Conservation (phyloP, 1,284 basidiomycete species). For the Kwoniella shivajii region DNA sequence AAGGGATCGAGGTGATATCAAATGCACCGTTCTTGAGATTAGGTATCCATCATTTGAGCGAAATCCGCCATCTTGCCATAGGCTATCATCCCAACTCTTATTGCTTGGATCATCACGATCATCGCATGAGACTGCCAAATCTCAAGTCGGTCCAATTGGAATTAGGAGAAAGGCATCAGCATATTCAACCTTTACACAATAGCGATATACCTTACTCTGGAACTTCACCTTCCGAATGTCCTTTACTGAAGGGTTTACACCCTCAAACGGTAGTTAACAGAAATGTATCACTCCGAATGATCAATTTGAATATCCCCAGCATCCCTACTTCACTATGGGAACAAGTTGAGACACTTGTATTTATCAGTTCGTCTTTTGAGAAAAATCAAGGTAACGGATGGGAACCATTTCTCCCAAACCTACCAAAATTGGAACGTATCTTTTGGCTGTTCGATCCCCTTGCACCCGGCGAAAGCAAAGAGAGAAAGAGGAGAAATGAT, state of each 20-base stretch:
- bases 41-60: no score
- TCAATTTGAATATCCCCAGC: neutral
- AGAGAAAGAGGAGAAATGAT: neutral
- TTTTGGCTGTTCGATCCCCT: neutral
- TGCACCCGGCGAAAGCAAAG: no score
- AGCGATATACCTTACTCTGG: no score
- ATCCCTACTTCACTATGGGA: neutral
- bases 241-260: neutral
- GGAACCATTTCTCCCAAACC: neutral
- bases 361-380: neutral
- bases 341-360: neutral
- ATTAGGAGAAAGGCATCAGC: neutral
- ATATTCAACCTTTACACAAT: no score
- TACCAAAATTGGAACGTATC: neutral
- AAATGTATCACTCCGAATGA: neutral
- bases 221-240: neutral
- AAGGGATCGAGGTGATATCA: neutral
- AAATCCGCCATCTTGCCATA: neutral
- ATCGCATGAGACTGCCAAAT: neutral
- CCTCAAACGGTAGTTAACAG: neutral
- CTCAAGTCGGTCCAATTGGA: neutral
- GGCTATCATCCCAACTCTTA: neutral
- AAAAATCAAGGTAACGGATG: neutral
- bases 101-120: neutral
- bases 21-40: no score